Evolutionary conservation across 2,329 filamentous ascomycete species (phyloP).

Genomic region (Curvularia lunata): DNA sequence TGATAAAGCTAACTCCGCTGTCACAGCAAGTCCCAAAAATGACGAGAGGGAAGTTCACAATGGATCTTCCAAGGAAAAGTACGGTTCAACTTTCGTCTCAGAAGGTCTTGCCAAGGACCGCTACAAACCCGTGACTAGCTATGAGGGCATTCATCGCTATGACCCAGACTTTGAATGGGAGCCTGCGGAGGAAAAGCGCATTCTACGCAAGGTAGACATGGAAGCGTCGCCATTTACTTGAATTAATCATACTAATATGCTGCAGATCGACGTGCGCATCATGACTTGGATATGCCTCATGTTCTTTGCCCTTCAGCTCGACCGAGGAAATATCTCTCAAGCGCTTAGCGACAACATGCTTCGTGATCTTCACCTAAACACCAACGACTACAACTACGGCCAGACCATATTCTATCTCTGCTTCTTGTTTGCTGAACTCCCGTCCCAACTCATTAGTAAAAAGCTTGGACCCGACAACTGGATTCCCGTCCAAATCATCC

Average conservation of each 20-base stretch:
- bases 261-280: slow-evolving; percentile 59
- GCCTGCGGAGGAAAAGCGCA: slow-evolving; percentile 60
- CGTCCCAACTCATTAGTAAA: slow-evolving; percentile 56
- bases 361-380: slow-evolving; percentile 41
- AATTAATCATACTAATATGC: background rate
- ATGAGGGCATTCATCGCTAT: slow-evolving; percentile 66
- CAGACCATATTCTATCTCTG: slow-evolving; percentile 74
- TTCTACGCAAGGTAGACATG: slow-evolving; percentile 61
- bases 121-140: slow-evolving; percentile 61
- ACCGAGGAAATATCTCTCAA: slow-evolving; percentile 55
- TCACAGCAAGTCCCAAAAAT: slow-evolving; percentile 26
- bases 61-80: background rate
- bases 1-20: slow-evolving; percentile 30
- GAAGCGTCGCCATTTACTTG: background rate
- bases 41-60: slow-evolving; percentile 25
- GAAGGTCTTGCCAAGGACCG: slow-evolving; percentile 44
- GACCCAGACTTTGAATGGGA: slow-evolving; percentile 65
- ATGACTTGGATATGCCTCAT: slow-evolving; percentile 61
- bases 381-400: slow-evolving; percentile 50
- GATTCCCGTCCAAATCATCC: slow-evolving; percentile 51
- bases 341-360: slow-evolving; percentile 47
- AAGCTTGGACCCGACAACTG: slow-evolving; percentile 55
- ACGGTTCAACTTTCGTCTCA: slow-evolving; percentile 46
- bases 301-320: slow-evolving; percentile 62
- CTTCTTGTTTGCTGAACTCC: slow-evolving; percentile 68